Evolutionary conservation across 805 yeast genomes (phyloP).

Genomic region (Grigorovia yakushimaensis): DNA sequence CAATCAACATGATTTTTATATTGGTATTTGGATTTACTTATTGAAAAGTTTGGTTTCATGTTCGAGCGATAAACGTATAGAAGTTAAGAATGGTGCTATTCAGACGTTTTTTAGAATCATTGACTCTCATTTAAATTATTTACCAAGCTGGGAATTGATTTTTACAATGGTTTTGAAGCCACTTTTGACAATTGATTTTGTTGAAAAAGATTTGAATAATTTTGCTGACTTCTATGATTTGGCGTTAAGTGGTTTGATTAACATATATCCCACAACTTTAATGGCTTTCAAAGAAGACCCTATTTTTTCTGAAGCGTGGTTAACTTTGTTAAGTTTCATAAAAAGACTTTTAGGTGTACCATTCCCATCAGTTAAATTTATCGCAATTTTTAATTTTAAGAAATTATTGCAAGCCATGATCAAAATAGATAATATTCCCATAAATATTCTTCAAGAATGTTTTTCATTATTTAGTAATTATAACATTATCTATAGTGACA

Average conservation of each 20-base stretch:
- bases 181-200: constrained; percentile 29
- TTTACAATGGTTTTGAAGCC: constrained; percentile 52
- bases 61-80: constrained; percentile 56
- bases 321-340: constrained; percentile 42
- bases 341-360: constrained; percentile 32
- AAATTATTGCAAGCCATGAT: constrained; percentile 40
- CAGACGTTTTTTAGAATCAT: constrained; percentile 80
- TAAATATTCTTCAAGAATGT: constrained; percentile 27
- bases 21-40: constrained; percentile 54
- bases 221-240: constrained; percentile 56
- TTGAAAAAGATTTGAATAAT: constrained; percentile 29
- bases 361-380: constrained; percentile 34
- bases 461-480: constrained; percentile 44
- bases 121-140: constrained; percentile 53
- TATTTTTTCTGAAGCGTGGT: constrained; percentile 40
- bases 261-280: constrained; percentile 48
- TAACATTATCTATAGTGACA: constrained; percentile 36
- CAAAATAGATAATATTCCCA: constrained; percentile 27
- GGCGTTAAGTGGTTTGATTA: constrained; percentile 55
- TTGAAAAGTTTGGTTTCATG: constrained; percentile 52
- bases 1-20: constrained; percentile 19
- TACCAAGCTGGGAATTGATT: constrained; percentile 62
- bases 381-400: constrained; percentile 48
- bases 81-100: constrained; percentile 81
- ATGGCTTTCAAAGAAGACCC: constrained; percentile 21